These are phyloP conservation scores for Holtermanniella nyarrowii DNA, from an alignment of 768 basidiomycete species.

Conservation along the genomic window DNA sequence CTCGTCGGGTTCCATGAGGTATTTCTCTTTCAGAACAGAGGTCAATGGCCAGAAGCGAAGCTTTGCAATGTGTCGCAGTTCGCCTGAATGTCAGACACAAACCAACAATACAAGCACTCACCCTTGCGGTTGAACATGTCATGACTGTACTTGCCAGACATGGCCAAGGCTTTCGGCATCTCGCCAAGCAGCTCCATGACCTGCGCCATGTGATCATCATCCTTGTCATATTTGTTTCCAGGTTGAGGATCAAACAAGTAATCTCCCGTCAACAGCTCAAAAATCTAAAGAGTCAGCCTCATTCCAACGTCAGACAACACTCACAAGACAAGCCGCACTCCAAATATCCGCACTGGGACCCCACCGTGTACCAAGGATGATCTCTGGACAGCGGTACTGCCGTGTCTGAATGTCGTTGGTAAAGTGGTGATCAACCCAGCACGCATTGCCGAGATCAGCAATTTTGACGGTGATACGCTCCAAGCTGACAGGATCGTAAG, in stretches of 20 bases:
- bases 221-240: constrained; percentile 88
- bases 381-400: constrained; percentile 95
- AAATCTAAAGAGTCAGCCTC: constrained; percentile 50
- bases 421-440: constrained; percentile 82
- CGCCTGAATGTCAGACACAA: constrained; percentile 46
- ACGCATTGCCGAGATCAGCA: constrained; percentile 94
- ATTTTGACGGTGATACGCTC: constrained; percentile 86
- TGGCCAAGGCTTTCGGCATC: constrained; percentile 55
- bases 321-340: constrained; percentile 87
- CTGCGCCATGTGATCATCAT: constrained; percentile 96
- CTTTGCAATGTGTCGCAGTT: constrained; percentile 88
- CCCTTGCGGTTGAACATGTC: constrained; percentile 98
- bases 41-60: constrained; percentile 69
- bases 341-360: constrained; percentile 90
- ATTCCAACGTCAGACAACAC: constrained; percentile 30
- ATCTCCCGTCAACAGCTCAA: constrained; percentile 93
- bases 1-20: constrained; percentile 74
- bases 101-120: constrained; percentile 37
- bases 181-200: constrained; percentile 94
- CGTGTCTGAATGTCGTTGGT: constrained; percentile 98
- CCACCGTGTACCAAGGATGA: constrained; percentile 93
- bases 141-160: constrained; percentile 81
- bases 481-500: constrained; percentile 36
- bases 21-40: constrained; percentile 87
- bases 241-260: constrained; percentile 96